Conservation (phyloP, 495 filamentous ascomycete species). For the Lasiosphaeria miniovina region DNA sequence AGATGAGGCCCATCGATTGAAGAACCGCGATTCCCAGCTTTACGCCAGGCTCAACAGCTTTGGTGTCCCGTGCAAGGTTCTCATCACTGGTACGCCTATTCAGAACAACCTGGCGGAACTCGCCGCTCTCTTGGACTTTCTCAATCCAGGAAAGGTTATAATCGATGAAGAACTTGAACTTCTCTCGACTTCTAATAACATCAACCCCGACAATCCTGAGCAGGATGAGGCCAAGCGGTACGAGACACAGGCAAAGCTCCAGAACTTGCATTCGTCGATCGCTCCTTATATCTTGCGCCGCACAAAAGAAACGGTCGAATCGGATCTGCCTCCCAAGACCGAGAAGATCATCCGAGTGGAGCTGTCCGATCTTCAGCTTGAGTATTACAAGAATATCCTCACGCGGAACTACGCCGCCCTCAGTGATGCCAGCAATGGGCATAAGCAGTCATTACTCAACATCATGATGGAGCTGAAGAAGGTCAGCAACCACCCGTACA, state of each 20-base stretch:
- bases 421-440: slow-evolving; percentile 80
- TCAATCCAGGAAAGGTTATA: slow-evolving; percentile 82
- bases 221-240: slow-evolving; percentile 36
- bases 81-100: slow-evolving; percentile 96
- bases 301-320: slow-evolving; percentile 95
- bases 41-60: slow-evolving; percentile 83
- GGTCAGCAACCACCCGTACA: slow-evolving; percentile 96
- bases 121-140: slow-evolving; percentile 87
- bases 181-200: slow-evolving; percentile 39
- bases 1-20: slow-evolving; percentile 94
- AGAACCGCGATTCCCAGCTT: slow-evolving; percentile 91
- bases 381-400: slow-evolving; percentile 98
- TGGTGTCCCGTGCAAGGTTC: slow-evolving; percentile 75
- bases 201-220: slow-evolving; percentile 27
- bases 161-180: slow-evolving; percentile 86
- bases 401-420: slow-evolving; percentile 94
- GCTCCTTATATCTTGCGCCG: slow-evolving; percentile 92
- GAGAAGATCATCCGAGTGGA: slow-evolving; percentile 99
- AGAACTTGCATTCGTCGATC: slow-evolving; percentile 69
- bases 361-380: slow-evolving; percentile 89
- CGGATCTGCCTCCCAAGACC: slow-evolving; percentile 90
- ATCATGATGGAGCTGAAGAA: slow-evolving; percentile 99
- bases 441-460: slow-evolving; percentile 93
- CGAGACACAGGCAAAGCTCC: slow-evolving; percentile 42
- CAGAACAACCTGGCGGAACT: slow-evolving; percentile 95